phyloP scores from a whole-genome alignment of 305 asterid species.

The Fraxinus xanthoxyloides region DNA sequence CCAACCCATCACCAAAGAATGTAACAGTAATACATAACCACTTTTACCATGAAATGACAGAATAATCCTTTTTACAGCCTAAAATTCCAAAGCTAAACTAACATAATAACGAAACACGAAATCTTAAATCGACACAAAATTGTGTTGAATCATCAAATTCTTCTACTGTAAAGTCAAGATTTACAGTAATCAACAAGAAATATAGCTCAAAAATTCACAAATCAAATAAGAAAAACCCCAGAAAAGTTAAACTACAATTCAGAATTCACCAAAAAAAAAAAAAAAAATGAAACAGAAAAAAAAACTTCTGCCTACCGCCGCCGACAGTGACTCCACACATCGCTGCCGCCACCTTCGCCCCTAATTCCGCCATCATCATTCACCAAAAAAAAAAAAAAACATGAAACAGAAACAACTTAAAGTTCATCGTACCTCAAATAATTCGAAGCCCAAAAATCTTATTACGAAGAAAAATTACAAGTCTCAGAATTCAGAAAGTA shows the following conservation, averaged over 20 bases:
- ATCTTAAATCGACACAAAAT: background rate
- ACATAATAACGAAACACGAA: background rate
- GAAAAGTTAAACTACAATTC: background rate
- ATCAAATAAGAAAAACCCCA: background rate
- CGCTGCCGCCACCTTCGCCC: no score
- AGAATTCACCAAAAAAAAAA: background rate
- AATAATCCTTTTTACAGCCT: conserved; percentile 15
- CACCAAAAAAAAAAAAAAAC: background rate
- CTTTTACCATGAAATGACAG: conserved; percentile 9
- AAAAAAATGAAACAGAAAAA: background rate
- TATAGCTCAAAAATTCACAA: background rate
- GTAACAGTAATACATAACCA: background rate
- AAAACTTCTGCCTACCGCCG: no score
- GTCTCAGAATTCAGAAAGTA: background rate
- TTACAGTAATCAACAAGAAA: background rate
- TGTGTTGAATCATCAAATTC: background rate
- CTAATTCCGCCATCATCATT: no score
- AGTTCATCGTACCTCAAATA: background rate
- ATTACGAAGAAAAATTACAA: background rate
- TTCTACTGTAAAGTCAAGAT: background rate
- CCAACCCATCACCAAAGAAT: background rate
- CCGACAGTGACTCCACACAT: no score
- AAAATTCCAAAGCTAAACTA: conserved; percentile 12
- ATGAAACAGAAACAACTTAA: background rate
- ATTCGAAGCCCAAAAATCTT: background rate